A percentile compares a stretch with the other conserved stretches of the same genome.
These are phyloP conservation scores for Flagelloscypha sp. DNA, from an alignment of 768 basidiomycete genomes.

Conservation along the genomic window DNA sequence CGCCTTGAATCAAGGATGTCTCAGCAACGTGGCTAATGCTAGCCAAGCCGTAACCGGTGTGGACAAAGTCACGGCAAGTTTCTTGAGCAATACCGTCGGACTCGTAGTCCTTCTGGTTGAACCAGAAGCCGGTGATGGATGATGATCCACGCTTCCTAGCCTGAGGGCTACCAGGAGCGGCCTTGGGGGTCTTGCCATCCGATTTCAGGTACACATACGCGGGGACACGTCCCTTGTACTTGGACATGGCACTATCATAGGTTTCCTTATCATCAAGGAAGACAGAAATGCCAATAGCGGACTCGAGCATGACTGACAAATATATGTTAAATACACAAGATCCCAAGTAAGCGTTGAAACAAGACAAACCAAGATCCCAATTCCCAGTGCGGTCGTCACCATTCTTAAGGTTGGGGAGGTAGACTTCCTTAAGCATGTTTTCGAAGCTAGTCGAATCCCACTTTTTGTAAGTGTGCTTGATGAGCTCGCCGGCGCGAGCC, in stretches of 20 bases:
- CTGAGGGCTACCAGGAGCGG: constrained; percentile 1
- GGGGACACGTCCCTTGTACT: constrained; percentile 6
- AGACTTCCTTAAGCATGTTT: constrained; percentile 6
- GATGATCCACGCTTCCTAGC: no score
- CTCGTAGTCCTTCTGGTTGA: background rate
- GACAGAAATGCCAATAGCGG: constrained; percentile 5
- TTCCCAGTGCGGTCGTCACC: constrained; percentile 6
- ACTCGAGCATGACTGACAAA: constrained; percentile 7
- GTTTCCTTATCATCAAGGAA: constrained; percentile 7
- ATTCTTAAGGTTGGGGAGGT: constrained; percentile 4
- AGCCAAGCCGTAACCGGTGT: constrained; percentile 8
- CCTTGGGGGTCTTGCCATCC: constrained; percentile 4
- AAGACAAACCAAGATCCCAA: constrained; percentile 5
- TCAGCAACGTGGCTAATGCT: constrained; percentile 6
- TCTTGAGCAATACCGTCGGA: constrained; percentile 6
- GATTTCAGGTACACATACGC: constrained; percentile 5
- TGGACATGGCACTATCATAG: constrained; percentile 8
- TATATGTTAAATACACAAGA: background rate
- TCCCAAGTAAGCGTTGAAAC: background rate
- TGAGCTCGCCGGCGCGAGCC: constrained; percentile 7
- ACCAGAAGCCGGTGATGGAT: constrained; percentile 6
- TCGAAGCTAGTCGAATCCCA: constrained; percentile 6
- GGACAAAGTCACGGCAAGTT: constrained; percentile 7
- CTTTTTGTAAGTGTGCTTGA: constrained; percentile 4
- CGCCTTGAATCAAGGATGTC: constrained; percentile 6